These are phyloP conservation scores for Spatholobus suberectus DNA, from an alignment of 306 rosid genomes.

Conservation along the genomic window DNA sequence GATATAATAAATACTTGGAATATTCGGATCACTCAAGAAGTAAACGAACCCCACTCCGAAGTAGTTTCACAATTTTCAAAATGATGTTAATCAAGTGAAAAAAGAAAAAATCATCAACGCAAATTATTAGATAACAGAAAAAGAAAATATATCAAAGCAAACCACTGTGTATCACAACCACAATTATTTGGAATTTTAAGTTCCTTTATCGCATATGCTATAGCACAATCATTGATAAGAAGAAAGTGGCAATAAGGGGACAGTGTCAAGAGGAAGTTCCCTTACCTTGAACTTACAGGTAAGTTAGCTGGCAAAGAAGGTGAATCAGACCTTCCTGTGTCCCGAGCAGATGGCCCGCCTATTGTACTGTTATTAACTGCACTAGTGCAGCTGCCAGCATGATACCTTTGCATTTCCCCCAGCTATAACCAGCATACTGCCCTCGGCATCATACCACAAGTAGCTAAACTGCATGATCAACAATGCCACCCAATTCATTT, in stretches of 20 bases:
- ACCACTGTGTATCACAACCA: neutral
- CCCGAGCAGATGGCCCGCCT: constrained; percentile 84
- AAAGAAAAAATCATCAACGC: neutral
- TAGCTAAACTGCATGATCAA: constrained; percentile 56
- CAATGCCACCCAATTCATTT: constrained; percentile 43
- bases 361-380: constrained; percentile 82
- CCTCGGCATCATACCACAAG: constrained; percentile 71
- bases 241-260: neutral
- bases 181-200: constrained; percentile 3
- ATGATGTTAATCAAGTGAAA: constrained; percentile 13
- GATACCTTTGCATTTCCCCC: constrained; percentile 95
- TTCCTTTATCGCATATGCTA: neutral
- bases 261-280: constrained; percentile 32
- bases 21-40: constrained; percentile 13
- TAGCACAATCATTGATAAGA: constrained; percentile 3
- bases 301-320: constrained; percentile 71
- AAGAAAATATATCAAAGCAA: neutral
- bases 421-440: constrained; percentile 89
- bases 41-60: constrained; percentile 28
- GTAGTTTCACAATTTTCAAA: constrained; percentile 22
- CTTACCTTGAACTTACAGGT: constrained; percentile 75
- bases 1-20: neutral
- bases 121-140: constrained; percentile 9
- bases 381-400: constrained; percentile 84
- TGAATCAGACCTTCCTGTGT: constrained; percentile 81